These are phyloP conservation scores for Phytophthora nicotianae DNA, from an alignment of 352 stramenopile genomes.

Conservation along the genomic window DNA sequence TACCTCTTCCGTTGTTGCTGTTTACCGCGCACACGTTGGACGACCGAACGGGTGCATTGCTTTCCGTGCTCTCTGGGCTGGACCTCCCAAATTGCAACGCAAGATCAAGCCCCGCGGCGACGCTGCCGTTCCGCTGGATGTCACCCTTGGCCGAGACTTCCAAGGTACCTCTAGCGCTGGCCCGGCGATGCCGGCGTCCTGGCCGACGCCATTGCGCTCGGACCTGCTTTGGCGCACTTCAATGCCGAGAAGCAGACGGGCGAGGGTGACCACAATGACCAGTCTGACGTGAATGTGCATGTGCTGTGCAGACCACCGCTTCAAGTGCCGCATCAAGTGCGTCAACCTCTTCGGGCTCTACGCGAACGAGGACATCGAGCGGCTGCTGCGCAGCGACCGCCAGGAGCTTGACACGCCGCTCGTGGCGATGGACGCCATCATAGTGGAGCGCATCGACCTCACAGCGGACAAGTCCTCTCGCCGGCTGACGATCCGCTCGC, in stretches of 20 bases:
- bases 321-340: constrained; percentile 78
- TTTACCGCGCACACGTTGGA: constrained; percentile 11
- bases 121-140: constrained; percentile 55
- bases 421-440: constrained; percentile 65
- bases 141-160: constrained; percentile 60
- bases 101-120: constrained; percentile 69
- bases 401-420: constrained; percentile 39
- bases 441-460: constrained; percentile 74
- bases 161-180: constrained; percentile 37
- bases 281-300: constrained; percentile 32
- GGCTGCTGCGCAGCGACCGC: constrained; percentile 38
- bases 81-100: neutral
- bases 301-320: constrained; percentile 50
- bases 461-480: constrained; percentile 61
- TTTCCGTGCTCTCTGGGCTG: constrained; percentile 8
- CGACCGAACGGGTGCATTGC: constrained; percentile 6
- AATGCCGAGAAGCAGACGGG: constrained; percentile 37
- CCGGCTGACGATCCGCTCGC: constrained; percentile 54
- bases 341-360: constrained; percentile 72
- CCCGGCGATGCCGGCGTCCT: constrained; percentile 17
- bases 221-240: constrained; percentile 33
- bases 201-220: constrained; percentile 22
- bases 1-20: constrained; percentile 2
- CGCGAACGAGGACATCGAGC: constrained; percentile 63
- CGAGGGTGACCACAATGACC: constrained; percentile 4